Evolutionary conservation across 306 rosid genomes (phyloP), one percentile per base, ranked within the genome.

Genomic region (Alnus glutinosa): DNA sequence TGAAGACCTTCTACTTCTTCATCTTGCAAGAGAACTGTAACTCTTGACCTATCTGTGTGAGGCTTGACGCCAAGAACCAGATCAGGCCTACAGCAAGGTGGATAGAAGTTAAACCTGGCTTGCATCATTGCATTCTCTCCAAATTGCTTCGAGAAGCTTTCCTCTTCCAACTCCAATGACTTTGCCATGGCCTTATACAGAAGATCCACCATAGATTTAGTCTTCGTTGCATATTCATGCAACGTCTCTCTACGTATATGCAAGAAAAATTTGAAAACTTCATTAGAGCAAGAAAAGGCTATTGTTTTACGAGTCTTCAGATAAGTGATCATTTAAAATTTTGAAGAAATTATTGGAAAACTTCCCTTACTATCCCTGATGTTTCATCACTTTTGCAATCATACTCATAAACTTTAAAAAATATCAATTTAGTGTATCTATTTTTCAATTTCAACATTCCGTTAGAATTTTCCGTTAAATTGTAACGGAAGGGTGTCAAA

Each of bases 41-140:
- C 63, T 77, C 83, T 90, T 66, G 96, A 87, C 81, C 88, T 80
- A 51, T 89, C 93, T 14, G 96, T 84, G 70, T 87, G 96, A 75
- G 93, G 87, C 73, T 91, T 91, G 62, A 87, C 82, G 1, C 92
- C 96, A 49, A 89, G 92, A 83, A 91, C 93, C 86, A 79, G 42
- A 79, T 87, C 87, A 30, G 96, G 88, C 75, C 90, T 87, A 1
- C 87, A 82, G 77, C 96, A 89, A 9, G 64, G 77, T 6, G 93
- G 96, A 30, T 91, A 92, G 82, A 84, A 89, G 84, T 86, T 87
- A 16, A 88, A 76, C 81, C 89, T 84, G 3, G 86, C 80, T 12
- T 36, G 67, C 75, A 91, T 16, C 10, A 61, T 16, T 8, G 84
- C 9, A 46, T 50, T 13, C 1, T 78, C 86, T 47, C 94, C 92